These are phyloP conservation scores for Pythium aquatile DNA, from an alignment of 352 stramenopile genomes.

Conservation along the genomic window DNA sequence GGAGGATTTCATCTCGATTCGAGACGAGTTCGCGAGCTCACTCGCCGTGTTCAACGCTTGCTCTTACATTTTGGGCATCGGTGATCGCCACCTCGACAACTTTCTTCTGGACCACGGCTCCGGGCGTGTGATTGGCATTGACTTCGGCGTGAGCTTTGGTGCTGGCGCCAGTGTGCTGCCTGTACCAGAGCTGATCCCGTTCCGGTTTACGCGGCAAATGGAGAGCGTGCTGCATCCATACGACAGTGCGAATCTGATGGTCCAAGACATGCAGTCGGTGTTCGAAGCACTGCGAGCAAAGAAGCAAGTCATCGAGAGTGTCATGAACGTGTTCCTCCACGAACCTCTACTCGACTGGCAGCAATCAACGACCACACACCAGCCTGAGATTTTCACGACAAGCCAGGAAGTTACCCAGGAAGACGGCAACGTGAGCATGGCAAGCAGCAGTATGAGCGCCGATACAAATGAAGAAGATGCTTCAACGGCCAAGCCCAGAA, in stretches of 20 bases:
- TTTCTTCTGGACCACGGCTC: slow-evolving; percentile 80
- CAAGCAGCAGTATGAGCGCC: not conserved
- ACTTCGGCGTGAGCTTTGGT: slow-evolving; percentile 92
- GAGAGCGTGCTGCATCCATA: slow-evolving; percentile 70
- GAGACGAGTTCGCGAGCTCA: slow-evolving; percentile 80
- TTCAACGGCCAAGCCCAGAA: not conserved
- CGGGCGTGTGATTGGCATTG: slow-evolving; percentile 86
- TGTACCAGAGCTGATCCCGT: slow-evolving; percentile 90
- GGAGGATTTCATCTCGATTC: slow-evolving; percentile 82
- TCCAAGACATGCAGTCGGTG: slow-evolving; percentile 83
- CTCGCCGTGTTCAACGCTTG: slow-evolving; percentile 85
- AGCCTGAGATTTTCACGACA: slow-evolving; percentile 55
- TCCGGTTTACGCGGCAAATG: slow-evolving; percentile 85
- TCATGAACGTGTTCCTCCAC: slow-evolving; percentile 91
- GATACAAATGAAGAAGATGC: not conserved
- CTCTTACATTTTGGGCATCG: slow-evolving; percentile 89
- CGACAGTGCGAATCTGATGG: slow-evolving; percentile 56
- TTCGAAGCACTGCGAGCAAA: slow-evolving; percentile 83
- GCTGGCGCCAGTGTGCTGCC: slow-evolving; percentile 76
- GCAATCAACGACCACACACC: slow-evolving; percentile 59
- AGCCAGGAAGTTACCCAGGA: slow-evolving; percentile 23
- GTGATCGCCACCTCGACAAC: slow-evolving; percentile 91
- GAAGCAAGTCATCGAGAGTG: slow-evolving; percentile 80
- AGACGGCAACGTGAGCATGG: slow-evolving; percentile 18
- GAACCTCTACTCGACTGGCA: slow-evolving; percentile 92